phyloP scores from a whole-genome alignment of 306 rosid species.

The Luffa acutangula region DNA sequence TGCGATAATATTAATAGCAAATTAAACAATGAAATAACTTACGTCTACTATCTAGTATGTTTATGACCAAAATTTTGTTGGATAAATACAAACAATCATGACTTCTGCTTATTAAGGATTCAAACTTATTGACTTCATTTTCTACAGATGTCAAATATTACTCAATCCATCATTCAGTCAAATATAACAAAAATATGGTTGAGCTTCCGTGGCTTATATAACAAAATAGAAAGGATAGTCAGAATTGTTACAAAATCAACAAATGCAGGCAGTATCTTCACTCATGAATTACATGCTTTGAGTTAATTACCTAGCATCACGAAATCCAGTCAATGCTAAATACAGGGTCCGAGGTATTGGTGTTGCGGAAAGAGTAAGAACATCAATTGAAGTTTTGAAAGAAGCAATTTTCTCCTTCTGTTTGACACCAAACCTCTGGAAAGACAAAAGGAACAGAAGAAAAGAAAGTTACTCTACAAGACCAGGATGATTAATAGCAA shows the following conservation, averaged over 20 bases:
- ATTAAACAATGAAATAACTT: neutral
- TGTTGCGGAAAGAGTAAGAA: slow-evolving; percentile 89
- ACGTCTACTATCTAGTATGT: neutral
- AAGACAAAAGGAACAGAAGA: slow-evolving; percentile 7
- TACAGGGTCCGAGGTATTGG: slow-evolving; percentile 95
- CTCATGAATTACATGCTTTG: slow-evolving; percentile 1
- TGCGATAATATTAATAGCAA: neutral
- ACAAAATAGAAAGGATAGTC: neutral
- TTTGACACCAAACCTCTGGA: slow-evolving; percentile 92
- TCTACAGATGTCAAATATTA: neutral
- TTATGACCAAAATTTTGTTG: neutral
- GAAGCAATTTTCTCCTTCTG: slow-evolving; percentile 96
- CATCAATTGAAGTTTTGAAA: slow-evolving; percentile 86
- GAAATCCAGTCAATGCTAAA: slow-evolving; percentile 92
- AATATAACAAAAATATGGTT: neutral
- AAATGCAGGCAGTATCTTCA: neutral
- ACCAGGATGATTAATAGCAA: slow-evolving; percentile 7
- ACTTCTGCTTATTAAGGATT: neutral
- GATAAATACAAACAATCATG: neutral
- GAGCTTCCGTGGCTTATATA: neutral
- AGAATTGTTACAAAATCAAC: neutral
- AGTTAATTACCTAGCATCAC: slow-evolving; percentile 81
- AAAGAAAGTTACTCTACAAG: slow-evolving; percentile 14
- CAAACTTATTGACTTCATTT: neutral
- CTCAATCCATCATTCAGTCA: neutral